phyloP scores from a whole-genome alignment of 1,284 basidiomycete species.

The Sporisorium iseilematis-ciliati region DNA sequence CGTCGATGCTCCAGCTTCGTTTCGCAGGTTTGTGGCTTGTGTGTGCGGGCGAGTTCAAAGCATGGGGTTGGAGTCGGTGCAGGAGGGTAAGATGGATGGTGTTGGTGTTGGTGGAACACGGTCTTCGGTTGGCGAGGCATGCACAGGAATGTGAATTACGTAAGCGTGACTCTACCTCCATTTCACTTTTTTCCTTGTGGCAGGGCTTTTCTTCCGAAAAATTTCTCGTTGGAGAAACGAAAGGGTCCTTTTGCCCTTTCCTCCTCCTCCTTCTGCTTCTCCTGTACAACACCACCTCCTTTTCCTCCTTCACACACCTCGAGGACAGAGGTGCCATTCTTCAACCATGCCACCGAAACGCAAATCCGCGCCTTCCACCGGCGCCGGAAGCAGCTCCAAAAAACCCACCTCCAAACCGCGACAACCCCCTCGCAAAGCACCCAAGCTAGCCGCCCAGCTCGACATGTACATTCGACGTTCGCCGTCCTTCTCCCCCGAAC shows the following conservation, averaged over 20 bases:
- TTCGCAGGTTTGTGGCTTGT: too few relatives aligned
- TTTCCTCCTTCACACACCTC: too few relatives aligned
- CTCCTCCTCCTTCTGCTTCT: background rate
- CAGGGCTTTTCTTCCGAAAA: background rate
- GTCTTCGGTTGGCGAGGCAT: background rate
- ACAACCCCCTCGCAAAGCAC: conserved; percentile 9
- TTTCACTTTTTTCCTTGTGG: background rate
- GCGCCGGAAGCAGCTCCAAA: conserved; percentile 4
- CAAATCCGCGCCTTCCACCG: conserved; percentile 19
- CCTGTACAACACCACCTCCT: background rate
- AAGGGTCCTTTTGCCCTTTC: conserved; percentile 9
- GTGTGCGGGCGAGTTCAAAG: too few relatives aligned
- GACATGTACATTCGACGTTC: conserved; percentile 47
- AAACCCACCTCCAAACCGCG: background rate
- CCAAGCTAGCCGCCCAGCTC: conserved; percentile 26
- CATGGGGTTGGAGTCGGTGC: too few relatives aligned
- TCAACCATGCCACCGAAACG: conserved; percentile 35
- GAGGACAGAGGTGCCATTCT: background rate
- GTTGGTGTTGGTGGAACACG: too few relatives aligned
- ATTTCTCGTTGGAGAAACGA: background rate
- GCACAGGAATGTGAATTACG: conserved; percentile 10
- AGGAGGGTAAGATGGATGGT: too few relatives aligned
- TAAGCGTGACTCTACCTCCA: conserved; percentile 22
- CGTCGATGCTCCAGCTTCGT: too few relatives aligned
- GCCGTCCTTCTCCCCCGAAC: too few relatives aligned